Base-by-base conservation (phyloP, 1,139 yeast genomes). In the Yamadazyma diddensiae region DNA sequence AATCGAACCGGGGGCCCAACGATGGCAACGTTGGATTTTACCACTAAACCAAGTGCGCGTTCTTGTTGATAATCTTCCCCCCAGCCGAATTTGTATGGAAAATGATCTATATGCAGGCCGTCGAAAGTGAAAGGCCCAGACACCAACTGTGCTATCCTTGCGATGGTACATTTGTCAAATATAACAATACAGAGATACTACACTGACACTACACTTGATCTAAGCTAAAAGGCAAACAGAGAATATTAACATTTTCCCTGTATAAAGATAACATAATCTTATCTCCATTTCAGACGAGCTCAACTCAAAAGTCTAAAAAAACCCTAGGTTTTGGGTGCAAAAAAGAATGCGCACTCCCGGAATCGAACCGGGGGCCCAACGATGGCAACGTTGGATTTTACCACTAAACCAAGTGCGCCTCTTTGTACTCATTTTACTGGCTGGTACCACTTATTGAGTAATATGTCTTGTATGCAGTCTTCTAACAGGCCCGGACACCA, bases 181-280 rank as follows among this genome's bases (percentile, higher is more conserved):
- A 65, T 68, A 83, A 83, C 90, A 82, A 83, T 84, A 84, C 94
- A 84, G 94, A n/a, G n/a, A n/a, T n/a, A n/a, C n/a, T n/a, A n/a
- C n/a, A n/a, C n/a, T n/a, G n/a, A n/a, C n/a, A n/a, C n/a, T n/a
- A n/a, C n/a, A n/a, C n/a, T n/a, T n/a, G n/a, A n/a, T n/a, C n/a
- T n/a, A n/a, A n/a, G n/a, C n/a, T n/a, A n/a, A n/a, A n/a, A n/a
- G n/a, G n/a, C n/a, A n/a, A n/a, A n/a, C n/a, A n/a, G n/a, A 84
- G 94, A 84, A 83, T 94, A 84, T 84, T 82, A 84, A 94, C 94
- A 84, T 84, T 88, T 94, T 88, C 94, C 94, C 88, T 84, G 94
- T 94, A 84, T 84, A 84, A 84, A 88, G 94, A 83, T 83, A 94
- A 83, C 94, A 83, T n/a, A n/a, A n/a, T n/a, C n/a, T n/a, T n/a